Evolutionary conservation across 1,139 yeast genomes (phyloP), one percentile per base, ranked within the genome.

Genomic region (Zygotorulaspora mrakii): DNA sequence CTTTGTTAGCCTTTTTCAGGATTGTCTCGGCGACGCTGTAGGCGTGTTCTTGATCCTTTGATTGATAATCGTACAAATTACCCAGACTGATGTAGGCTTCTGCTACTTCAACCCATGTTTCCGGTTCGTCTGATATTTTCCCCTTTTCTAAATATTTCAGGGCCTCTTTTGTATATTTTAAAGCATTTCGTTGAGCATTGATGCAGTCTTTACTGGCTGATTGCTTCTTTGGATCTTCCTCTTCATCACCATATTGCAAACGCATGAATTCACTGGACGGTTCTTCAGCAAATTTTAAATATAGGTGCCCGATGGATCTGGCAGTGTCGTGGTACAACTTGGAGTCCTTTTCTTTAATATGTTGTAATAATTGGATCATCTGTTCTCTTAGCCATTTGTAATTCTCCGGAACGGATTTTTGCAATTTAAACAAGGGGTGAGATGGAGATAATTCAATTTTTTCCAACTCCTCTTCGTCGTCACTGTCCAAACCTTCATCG

Each of bases 31-130:
- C 97, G 42, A 74, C 72, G 17, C 65, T 59, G 59, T 88, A 88
- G 40, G 73, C 65, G 10, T 68, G 54, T 45, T 79, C 83, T 62
- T 86, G 95, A 33, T 79, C 80, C 25, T 66, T 64, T 39, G 83
- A 72, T 26, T 82, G 88, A 30, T 76, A 65, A 8, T 79, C 83
- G 49, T 74, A 69, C 43, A 87, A 59, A 55, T 88, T 88, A 7
- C 89, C 96, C 51, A 85, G 67, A 10, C 82, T 76, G 25, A 89
- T 84, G 57, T 77, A 71, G 1, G 94, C 89, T 61, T 91, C 97
- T 2, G 96, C 96, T 31, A 83, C 68, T 50, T 76, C 75, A 5
- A 80, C 95, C 83, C 91, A 82, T 6, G 82, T 70, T 44, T 81
- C 82, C 0, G 95, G 95, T 26, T 82, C 86, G 37, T 81, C 86